phyloP scores from a whole-genome alignment of 2,329 filamentous ascomycete genomes.

The Monosporascus sp. region DNA sequence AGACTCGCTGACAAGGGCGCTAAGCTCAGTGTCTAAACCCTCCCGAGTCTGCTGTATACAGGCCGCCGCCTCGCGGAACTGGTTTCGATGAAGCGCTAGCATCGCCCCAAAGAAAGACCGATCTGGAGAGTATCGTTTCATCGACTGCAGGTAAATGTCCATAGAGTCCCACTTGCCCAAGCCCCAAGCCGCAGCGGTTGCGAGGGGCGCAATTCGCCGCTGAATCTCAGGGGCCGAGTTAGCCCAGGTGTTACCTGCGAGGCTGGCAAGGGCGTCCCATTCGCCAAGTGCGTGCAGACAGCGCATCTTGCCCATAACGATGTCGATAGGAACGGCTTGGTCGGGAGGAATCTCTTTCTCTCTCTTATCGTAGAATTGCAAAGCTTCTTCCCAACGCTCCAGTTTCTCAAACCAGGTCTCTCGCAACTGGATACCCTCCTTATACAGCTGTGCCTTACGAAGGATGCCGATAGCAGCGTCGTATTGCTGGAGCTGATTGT shows the following conservation, averaged over 20 bases:
- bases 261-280: conserved; percentile 86
- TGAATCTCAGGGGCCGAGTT: conserved; percentile 84
- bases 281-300: conserved; percentile 95
- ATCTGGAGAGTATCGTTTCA: conserved; percentile 91
- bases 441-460: conserved; percentile 90
- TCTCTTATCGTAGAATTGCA: conserved; percentile 85
- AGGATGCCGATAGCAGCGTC: conserved; percentile 98
- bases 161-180: conserved; percentile 96
- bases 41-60: conserved; percentile 92
- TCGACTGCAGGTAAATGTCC: conserved; percentile 93
- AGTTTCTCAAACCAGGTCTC: conserved; percentile 99
- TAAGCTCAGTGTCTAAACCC: conserved; percentile 90
- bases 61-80: conserved; percentile 83
- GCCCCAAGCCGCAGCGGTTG: conserved; percentile 94
- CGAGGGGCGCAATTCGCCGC: conserved; percentile 84
- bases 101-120: conserved; percentile 97
- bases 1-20: conserved; percentile 93
- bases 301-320: conserved; percentile 99
- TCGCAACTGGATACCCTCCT: conserved; percentile 86
- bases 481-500: conserved; percentile 97
- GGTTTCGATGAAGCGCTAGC: conserved; percentile 87
- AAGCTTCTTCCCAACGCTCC: conserved; percentile 94
- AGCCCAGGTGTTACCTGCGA: conserved; percentile 91
- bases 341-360: conserved; percentile 63
- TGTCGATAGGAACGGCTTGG: conserved; percentile 68